Conservation (phyloP, 1,284 basidiomycete species). For the Pholiota adiposa region DNA sequence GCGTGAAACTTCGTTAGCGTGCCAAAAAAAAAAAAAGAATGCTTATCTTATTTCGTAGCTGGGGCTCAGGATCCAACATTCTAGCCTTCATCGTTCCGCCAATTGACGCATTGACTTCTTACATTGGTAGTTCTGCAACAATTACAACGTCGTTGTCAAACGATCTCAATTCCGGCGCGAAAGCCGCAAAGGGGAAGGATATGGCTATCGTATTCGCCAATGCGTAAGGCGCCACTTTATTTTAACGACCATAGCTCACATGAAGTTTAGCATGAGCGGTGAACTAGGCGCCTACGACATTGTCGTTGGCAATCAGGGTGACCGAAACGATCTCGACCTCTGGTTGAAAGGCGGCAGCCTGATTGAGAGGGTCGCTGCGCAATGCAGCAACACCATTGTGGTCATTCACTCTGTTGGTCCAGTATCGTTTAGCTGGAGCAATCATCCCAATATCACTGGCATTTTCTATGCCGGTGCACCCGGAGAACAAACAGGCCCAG, state of each 20-base stretch:
- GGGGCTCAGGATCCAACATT: conserved; percentile 53
- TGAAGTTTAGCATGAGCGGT: conserved; percentile 44
- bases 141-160: conserved; percentile 60
- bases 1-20: conserved; percentile 17
- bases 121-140: conserved; percentile 44
- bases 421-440: conserved; percentile 60
- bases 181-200: conserved; percentile 55
- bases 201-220: conserved; percentile 70
- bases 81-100: conserved; percentile 50
- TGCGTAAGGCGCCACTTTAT: conserved; percentile 40
- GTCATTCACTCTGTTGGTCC: conserved; percentile 70
- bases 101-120: conserved; percentile 51
- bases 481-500: conserved; percentile 68
- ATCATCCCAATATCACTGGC: conserved; percentile 71
- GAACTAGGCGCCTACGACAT: conserved; percentile 55
- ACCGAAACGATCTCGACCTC: conserved; percentile 74
- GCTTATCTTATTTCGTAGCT: conserved; percentile 31
- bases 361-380: conserved; percentile 47
- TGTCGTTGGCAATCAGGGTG: conserved; percentile 68
- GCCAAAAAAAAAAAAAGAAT: no score
- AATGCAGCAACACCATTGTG: conserved; percentile 67
- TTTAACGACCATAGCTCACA: background rate
- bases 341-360: conserved; percentile 59
- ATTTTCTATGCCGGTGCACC: conserved; percentile 64
- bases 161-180: conserved; percentile 49